These are phyloP conservation scores for Sporisorium sorghi DNA, from an alignment of 1,284 basidiomycete genomes.

Conservation along the genomic window DNA sequence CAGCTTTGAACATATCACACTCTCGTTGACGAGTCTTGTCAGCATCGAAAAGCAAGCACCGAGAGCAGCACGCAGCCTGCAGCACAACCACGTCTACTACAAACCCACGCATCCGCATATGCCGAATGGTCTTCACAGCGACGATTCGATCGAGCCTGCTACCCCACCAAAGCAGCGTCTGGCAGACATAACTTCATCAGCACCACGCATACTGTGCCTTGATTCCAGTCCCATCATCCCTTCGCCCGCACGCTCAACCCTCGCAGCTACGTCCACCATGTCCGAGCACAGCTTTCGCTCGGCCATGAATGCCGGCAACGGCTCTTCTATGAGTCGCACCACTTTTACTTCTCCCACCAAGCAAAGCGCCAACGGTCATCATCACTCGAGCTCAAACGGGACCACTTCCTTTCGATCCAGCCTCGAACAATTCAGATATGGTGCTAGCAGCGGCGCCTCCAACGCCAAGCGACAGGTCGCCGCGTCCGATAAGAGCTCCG, in stretches of 20 bases:
- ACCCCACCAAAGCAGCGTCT: constrained; percentile 30
- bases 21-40: not conserved
- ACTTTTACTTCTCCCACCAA: constrained; percentile 17
- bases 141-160: constrained; percentile 47
- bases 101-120: no score
- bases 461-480: constrained; percentile 12
- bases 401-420: constrained; percentile 24
- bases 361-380: constrained; percentile 10
- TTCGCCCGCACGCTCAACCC: constrained; percentile 7
- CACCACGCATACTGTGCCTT: constrained; percentile 35
- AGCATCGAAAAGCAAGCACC: not conserved
- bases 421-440: constrained; percentile 46
- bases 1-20: not conserved
- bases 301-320: constrained; percentile 29
- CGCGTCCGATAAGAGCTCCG: constrained; percentile 42
- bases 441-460: constrained; percentile 4
- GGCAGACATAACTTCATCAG: constrained; percentile 5
- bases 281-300: constrained; percentile 36
- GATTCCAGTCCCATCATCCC: constrained; percentile 39
- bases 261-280: constrained; percentile 7
- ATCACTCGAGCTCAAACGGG: constrained; percentile 8
- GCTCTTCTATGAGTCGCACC: constrained; percentile 35
- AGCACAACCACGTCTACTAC: no score
- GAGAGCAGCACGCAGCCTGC: no score
- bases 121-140: constrained; percentile 29